Evolutionary conservation across 2,329 filamentous ascomycete species (phyloP), one percentile per base, ranked within the genome.

Genomic region (Penicillium olsonii): DNA sequence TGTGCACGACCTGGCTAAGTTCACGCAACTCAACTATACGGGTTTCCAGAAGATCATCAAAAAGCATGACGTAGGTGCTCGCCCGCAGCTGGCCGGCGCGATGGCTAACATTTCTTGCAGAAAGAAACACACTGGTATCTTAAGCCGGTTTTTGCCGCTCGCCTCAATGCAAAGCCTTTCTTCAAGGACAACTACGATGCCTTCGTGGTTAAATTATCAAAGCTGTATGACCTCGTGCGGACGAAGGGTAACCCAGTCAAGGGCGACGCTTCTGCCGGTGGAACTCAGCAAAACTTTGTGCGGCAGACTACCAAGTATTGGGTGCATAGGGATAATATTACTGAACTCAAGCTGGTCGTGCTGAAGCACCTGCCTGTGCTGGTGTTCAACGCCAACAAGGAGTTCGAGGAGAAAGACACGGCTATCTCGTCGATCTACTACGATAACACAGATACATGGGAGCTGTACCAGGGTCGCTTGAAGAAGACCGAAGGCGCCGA

Each of bases 31-130:
- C 68, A 99, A 99, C 75, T 99, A 99, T 69, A 97, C 92, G 0
- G 94, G 94, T 5, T 99, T 99, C 70, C 95, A 96, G 78, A 99
- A 99, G 80, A 99, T 99, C 57, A 96, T 99, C 74, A 99, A 99
- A 81, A 99, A 99, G 80, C 94, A 99, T 72, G 94, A 96, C 75
- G 89, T 92, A 73, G 62, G 87, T 76, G 31, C 45, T 12, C 18
- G 9, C 37, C 19, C 33, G 29, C 1, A 10, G 22, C 31, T 34
- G 40, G 24, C 11, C 34, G n/a, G n/a, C 33, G 43, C 45, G 34
- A 41, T 37, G 29, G 40, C 42, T 55, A 38, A 49, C 22, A 29
- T 8, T 15, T 12, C 14, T 12, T 26, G 24, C 64, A 94, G 88
- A 99, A 99, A 90, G 81, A 88, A 78, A 99, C 94, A 0, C 82